Percentiles rank a stretch among this genome's conserved stretches.
phyloP scores from a whole-genome alignment of 108 stramenopile species.

The Nannochloropsis gaditana region DNA sequence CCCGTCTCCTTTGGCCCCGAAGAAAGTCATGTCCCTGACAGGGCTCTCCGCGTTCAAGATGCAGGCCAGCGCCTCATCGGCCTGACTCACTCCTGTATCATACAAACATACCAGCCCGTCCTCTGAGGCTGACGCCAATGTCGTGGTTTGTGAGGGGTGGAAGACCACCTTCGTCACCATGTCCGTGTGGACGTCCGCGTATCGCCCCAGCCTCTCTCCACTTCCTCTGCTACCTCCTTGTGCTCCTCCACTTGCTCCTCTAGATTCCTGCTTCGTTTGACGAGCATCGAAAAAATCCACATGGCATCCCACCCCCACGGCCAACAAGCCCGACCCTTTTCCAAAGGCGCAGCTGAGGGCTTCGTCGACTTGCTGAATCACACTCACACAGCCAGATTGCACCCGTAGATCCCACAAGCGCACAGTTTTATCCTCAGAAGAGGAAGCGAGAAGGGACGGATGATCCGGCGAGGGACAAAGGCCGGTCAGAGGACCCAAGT shows the following conservation, averaged over 20 bases:
- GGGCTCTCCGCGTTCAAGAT: slow-evolving; percentile 57
- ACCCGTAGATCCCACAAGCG: slow-evolving; percentile 18
- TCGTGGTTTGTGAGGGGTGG: slow-evolving; percentile 29
- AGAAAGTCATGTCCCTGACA: slow-evolving; percentile 43
- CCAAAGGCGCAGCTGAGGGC: neutral
- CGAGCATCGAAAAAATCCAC: slow-evolving; percentile 42
- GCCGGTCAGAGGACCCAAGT: slow-evolving; percentile 33
- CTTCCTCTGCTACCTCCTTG: neutral
- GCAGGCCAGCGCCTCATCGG: slow-evolving; percentile 48
- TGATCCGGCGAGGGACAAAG: slow-evolving; percentile 33
- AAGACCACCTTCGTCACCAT: slow-evolving; percentile 42
- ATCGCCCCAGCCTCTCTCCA: slow-evolving; percentile 26
- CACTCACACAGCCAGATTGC: neutral
- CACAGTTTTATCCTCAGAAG: slow-evolving; percentile 40
- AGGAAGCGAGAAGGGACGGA: slow-evolving; percentile 5
- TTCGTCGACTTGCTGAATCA: neutral
- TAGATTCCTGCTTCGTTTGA: neutral
- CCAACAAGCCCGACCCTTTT: neutral
- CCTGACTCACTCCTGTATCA: slow-evolving; percentile 43
- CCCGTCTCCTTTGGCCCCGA: slow-evolving; percentile 36
- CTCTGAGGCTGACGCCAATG: slow-evolving; percentile 47
- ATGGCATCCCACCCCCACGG: slow-evolving; percentile 26
- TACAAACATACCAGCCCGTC: slow-evolving; percentile 52
- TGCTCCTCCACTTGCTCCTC: neutral
- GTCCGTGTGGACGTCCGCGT: slow-evolving; percentile 40